Conservation (phyloP, 495 filamentous ascomycete species). For the Daldinia bambusicola region DNA sequence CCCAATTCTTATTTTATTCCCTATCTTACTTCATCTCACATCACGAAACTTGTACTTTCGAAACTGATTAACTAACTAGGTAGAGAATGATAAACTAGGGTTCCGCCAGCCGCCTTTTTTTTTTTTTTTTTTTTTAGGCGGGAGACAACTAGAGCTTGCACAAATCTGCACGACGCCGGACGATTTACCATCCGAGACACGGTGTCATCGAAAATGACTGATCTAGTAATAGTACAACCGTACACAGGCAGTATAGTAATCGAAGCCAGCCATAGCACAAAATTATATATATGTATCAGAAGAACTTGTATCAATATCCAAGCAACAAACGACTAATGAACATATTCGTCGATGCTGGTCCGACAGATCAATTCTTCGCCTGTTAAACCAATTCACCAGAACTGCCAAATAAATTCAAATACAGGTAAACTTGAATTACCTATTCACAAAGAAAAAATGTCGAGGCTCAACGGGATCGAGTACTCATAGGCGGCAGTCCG, state of each 20-base stretch:
- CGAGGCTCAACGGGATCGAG: slow-evolving; percentile 63
- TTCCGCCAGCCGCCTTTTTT: background rate
- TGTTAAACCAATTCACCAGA: too few relatives aligned
- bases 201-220: background rate
- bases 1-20: slow-evolving; percentile 9
- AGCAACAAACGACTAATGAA: too few relatives aligned
- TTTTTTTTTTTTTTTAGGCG: background rate
- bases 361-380: too few relatives aligned
- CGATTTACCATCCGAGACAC: background rate
- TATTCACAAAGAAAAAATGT: slow-evolving; percentile 55
- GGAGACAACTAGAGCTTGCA: background rate
- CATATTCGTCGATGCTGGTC: too few relatives aligned
- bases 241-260: too few relatives aligned
- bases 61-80: too few relatives aligned
- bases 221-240: too few relatives aligned
- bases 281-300: too few relatives aligned
- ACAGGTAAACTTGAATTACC: too few relatives aligned
- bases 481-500: slow-evolving; percentile 50
- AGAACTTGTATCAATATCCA: too few relatives aligned
- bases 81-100: background rate
- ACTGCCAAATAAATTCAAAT: too few relatives aligned
- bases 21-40: background rate
- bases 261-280: too few relatives aligned
- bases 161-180: background rate
- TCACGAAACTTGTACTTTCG: background rate